A percentile compares a stretch with the other conserved stretches of the same genome.
Evolutionary conservation across 2,329 filamentous ascomycete genomes (phyloP).

Genomic region (Paecilomyces formosus): DNA sequence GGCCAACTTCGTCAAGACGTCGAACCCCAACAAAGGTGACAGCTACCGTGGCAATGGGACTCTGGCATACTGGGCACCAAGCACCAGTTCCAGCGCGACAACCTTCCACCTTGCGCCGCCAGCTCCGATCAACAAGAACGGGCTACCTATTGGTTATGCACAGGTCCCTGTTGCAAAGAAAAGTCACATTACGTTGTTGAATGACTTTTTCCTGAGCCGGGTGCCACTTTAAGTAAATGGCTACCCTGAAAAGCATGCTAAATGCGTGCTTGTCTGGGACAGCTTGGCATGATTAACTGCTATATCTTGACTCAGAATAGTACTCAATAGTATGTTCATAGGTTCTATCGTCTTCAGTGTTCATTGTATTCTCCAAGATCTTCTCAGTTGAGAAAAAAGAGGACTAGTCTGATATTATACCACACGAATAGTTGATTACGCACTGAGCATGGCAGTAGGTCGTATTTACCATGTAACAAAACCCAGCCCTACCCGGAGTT

Average conservation of each 20-base stretch:
- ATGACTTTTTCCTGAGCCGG: background rate
- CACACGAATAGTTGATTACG: background rate
- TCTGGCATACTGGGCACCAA: background rate
- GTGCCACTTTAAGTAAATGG: background rate
- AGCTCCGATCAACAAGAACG: background rate
- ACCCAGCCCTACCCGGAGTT: background rate
- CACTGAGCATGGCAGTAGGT: background rate
- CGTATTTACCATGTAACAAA: background rate
- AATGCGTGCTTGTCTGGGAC: background rate
- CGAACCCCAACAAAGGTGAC: slow-evolving; percentile 17
- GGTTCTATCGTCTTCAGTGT: background rate
- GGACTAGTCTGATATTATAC: background rate
- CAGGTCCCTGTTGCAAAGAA: background rate
- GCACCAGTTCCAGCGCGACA: background rate
- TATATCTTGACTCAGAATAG: background rate
- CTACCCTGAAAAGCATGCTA: background rate
- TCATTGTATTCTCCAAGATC: background rate
- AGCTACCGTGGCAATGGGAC: background rate
- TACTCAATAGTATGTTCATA: background rate
- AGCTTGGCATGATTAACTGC: background rate
- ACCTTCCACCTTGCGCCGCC: background rate
- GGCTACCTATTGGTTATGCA: background rate
- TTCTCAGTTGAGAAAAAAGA: background rate
- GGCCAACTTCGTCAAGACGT: slow-evolving; percentile 23
- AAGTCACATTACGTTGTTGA: background rate